phyloP scores from a whole-genome alignment of 1,139 yeast genomes.

The Suhomyces yuchorum region DNA sequence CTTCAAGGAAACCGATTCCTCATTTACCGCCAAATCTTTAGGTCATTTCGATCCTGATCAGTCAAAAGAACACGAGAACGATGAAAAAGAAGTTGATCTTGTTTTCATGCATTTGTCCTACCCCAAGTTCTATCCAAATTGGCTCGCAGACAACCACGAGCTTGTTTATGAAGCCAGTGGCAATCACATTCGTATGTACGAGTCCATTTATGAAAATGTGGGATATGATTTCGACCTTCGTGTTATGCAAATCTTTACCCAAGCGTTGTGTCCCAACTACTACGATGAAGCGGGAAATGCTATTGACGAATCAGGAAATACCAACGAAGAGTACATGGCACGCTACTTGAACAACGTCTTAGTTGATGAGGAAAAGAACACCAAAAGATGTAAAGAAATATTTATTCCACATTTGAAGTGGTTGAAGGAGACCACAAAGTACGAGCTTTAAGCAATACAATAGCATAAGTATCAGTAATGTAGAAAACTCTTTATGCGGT shows the following conservation, averaged over 20 bases:
- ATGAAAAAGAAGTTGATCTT: slow-evolving; percentile 31
- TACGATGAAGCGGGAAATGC: slow-evolving; percentile 34
- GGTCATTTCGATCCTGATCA: slow-evolving; percentile 61
- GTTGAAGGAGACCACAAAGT: slow-evolving; percentile 25
- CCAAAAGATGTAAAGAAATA: slow-evolving; percentile 37
- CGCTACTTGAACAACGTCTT: slow-evolving; percentile 32
- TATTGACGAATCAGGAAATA: slow-evolving; percentile 27
- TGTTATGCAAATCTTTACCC: slow-evolving; percentile 38
- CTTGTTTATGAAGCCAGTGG: slow-evolving; percentile 39
- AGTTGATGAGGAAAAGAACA: slow-evolving; percentile 27
- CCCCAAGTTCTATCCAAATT: slow-evolving; percentile 60
- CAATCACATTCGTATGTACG: slow-evolving; percentile 51
- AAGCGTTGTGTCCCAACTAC: slow-evolving; percentile 42
- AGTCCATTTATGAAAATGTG: slow-evolving; percentile 40
- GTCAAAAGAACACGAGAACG: slow-evolving; percentile 22
- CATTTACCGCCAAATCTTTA: slow-evolving; percentile 55
- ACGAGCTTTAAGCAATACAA: background rate
- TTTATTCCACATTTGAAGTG: slow-evolving; percentile 31
- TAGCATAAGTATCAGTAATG: background rate
- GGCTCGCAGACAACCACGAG: slow-evolving; percentile 50
- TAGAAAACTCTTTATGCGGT: background rate
- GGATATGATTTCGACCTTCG: slow-evolving; percentile 58
- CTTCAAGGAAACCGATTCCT: slow-evolving; percentile 32
- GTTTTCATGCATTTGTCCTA: slow-evolving; percentile 64
- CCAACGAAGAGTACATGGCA: slow-evolving; percentile 38